Base-by-base conservation (phyloP, 225 moss, liverwort and hornwort genomes). In the Neckera pumila region DNA sequence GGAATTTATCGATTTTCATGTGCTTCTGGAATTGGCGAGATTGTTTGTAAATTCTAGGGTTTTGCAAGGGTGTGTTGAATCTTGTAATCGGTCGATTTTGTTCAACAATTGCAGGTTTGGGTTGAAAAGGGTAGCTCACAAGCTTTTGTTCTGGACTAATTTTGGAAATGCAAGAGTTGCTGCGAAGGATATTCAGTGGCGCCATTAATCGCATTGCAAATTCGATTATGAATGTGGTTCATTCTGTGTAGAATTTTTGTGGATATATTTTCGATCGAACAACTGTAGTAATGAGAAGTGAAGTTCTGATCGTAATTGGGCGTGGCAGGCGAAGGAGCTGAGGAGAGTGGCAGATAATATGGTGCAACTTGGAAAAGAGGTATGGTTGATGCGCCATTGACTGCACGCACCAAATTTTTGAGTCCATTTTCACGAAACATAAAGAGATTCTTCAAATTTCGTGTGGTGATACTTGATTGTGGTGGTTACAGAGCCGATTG, bases 291-390 rank as follows among this genome's bases (percentile, higher is more conserved):
- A n/a, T 12, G 13, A 51, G 59, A 42, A 79, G 8, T 63, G 49
- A 51, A 49, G 16, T 67, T 72, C 26, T 86, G 64, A 56, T 66
- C 11, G 38, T 60, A 26, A 40, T 43, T 90, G 84, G 83, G 58
- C 26, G 71, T 88, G 88, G 87, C 95, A 99, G 98, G 98, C 98
- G 81, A 97, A 97, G 92, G 96, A 99, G 89, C 87, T 97, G 89
- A 91, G 96, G 91, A 97, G 98, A 92, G 97, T 97, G 54, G 98
- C 97, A 75, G 96, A 99, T 90, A 96, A 99, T 57, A 99, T 99
- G 97, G 95, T 99, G 82, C 96, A 97, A 64, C 93, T 99, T 82
- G 98, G 98, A 45, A 99, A 99, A 90, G 95, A 97, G 97, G 98
- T 96, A 66, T 64, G 64, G 22, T 31, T 27, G 53, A 54, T 49